Conservation (phyloP, 768 basidiomycete species). For the Hypholoma fasciculare region DNA sequence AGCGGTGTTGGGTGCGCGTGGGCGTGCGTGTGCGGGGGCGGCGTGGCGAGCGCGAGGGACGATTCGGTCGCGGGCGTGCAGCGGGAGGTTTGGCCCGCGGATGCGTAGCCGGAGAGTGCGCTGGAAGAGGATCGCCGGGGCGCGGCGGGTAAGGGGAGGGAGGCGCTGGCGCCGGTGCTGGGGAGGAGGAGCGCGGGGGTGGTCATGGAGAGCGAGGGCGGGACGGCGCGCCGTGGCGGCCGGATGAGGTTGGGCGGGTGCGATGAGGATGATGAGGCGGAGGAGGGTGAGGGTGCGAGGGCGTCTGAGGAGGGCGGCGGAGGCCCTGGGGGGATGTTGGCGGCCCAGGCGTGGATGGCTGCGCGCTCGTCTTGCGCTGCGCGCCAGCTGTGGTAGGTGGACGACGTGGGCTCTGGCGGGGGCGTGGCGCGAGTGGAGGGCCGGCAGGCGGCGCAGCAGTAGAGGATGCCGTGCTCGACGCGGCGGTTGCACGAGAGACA, state of each 20-base stretch:
- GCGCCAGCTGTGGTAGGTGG: conserved; percentile 27
- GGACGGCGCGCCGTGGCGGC: conserved; percentile 37
- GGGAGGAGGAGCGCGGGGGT: conserved; percentile 31
- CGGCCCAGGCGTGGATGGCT: conserved; percentile 50
- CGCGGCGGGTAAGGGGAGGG: conserved; percentile 32
- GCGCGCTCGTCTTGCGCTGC: conserved; percentile 22
- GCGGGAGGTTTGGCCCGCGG: conserved; percentile 34
- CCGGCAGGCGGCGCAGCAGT: conserved; percentile 53
- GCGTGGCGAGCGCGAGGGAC: conserved; percentile 45
- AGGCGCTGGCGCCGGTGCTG: conserved; percentile 16
- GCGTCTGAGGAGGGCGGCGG: conserved; percentile 16
- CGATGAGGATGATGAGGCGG: too few species aligned
- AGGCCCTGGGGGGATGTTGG: conserved; percentile 35
- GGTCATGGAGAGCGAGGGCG: conserved; percentile 54
- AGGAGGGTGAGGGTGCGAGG: conserved; percentile 18
- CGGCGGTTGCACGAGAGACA: conserved; percentile 66
- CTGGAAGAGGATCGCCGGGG: conserved; percentile 32
- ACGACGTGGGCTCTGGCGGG: conserved; percentile 9
- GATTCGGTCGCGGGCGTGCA: conserved; percentile 44
- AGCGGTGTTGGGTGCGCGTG: conserved; percentile 12
- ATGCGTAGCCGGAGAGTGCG: conserved; percentile 25
- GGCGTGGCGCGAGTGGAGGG: conserved; percentile 3
- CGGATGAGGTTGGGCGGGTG: conserved; percentile 38
- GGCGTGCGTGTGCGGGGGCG: conserved; percentile 30
- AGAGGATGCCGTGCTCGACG: conserved; percentile 48